Evolutionary conservation across 352 stramenopile genomes (phyloP), one percentile per base, ranked within the genome.

Genomic region (Phytophthora agathidicida): DNA sequence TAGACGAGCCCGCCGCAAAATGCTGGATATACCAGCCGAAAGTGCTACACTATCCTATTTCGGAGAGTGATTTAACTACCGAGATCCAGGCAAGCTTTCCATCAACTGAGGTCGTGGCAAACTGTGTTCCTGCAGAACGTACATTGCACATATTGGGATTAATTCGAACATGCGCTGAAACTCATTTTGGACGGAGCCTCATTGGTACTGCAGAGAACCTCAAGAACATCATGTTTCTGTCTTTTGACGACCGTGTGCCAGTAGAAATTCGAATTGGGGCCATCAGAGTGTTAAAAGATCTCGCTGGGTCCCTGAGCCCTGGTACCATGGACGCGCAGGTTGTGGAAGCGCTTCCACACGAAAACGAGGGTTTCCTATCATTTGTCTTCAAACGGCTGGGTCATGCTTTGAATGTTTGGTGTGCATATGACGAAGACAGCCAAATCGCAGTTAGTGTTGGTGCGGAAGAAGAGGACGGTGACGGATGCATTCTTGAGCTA

Each of bases 61-160:
- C 48, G 1, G 83, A 92, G 51, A 77, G 65, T 22, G 80, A 81
- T 23, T 50, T 92, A 9, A 69, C 83, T 20, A 38, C 52, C 0
- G 69, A 86, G 37, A 84, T 89, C 32, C 74, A 92, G 38, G 41
- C 22, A 26, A 83, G 62, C 14, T 87, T 61, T 47, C 78, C 80
- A 9, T 62, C 44, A 7, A n/a, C 42, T 5, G 63, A 70, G 4
- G 38, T 46, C 5, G 32, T 55, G 20, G 73, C 75, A 3, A 48
- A 49, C 1, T 32, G 52, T 8, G 33, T 83, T 14, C 60, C 76
- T 14, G 68, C 70, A 7, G 77, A 94, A 27, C 66, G 78, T n/a
- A 75, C 68, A n/a, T 62, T 94, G 35, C 70, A 92, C 39, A 80
- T 87, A 20, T 35, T 94, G 13, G 75, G 80, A 16, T 60, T 91